A percentile compares a stretch with the other conserved stretches of the same genome.
These are phyloP conservation scores for Boletus fagicola DNA, from an alignment of 768 basidiomycete genomes.

Conservation along the genomic window DNA sequence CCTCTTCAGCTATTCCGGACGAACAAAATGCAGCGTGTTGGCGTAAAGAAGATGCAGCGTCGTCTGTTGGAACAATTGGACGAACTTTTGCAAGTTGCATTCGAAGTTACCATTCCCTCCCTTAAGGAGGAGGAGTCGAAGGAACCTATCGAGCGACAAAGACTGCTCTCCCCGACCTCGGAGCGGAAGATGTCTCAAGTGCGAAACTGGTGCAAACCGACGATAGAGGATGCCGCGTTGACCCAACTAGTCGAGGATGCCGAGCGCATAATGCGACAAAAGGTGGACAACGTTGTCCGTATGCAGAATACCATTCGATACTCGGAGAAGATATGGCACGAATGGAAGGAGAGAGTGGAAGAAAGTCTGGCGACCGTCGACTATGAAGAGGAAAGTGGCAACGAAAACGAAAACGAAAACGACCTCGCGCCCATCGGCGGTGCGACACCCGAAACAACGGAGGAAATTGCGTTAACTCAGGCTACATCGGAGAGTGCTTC, in stretches of 20 bases:
- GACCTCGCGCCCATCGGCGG: constrained; percentile 36
- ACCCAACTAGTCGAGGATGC: constrained; percentile 81
- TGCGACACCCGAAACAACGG: constrained; percentile 25
- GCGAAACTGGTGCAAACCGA: constrained; percentile 83
- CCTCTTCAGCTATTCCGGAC: constrained; percentile 76
- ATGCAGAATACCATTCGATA: constrained; percentile 98
- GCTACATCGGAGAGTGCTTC: constrained; percentile 17
- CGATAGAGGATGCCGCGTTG: constrained; percentile 82
- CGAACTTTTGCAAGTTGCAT: constrained; percentile 75
- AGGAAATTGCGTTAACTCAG: constrained; percentile 14
- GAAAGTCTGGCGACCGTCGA: constrained; percentile 57
- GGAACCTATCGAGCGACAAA: constrained; percentile 90
- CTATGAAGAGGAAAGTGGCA: constrained; percentile 50
- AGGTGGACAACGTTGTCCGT: constrained; percentile 91
- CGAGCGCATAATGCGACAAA: constrained; percentile 86
- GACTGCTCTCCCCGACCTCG: constrained; percentile 83
- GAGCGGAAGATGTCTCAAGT: constrained; percentile 84
- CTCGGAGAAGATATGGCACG: constrained; percentile 93
- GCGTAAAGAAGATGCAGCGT: constrained; percentile 79
- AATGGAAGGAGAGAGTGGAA: constrained; percentile 91
- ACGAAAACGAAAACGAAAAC: constrained; percentile 34
- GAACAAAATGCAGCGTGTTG: constrained; percentile 74
- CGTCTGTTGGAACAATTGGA: constrained; percentile 83
- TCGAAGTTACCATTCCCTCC: constrained; percentile 82
- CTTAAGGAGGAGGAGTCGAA: constrained; percentile 90